Base-by-base conservation (phyloP, 164 flowering plant species). In the Sextonia rubra region DNA sequence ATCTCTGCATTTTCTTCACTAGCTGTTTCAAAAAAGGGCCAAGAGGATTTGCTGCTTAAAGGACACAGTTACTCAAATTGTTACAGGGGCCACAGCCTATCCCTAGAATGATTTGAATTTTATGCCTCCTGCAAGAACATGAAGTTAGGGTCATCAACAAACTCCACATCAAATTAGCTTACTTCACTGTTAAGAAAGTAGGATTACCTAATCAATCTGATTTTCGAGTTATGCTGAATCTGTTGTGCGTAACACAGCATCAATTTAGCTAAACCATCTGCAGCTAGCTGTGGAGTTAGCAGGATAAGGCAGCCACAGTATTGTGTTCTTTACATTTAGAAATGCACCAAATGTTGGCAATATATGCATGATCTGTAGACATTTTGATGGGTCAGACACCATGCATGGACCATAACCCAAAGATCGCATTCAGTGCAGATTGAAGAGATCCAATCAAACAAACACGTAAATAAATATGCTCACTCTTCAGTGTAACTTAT, bases 1-100 rank as follows among this genome's bases (percentile, higher is more conserved):
- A 29, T n/a, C 72, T 69, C 23, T 20, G 48, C 63, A 69, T 69
- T 69, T 29, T 69, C 23, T n/a, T 2, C 9, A 52, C 58, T 15
- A 15, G 58, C 58, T 15, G 7, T 3, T 52, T 52, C 58, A 52
- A 52, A 52, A 15, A 20, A 14, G n/a, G 58, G 58, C 58, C 17
- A 17, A 52, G n/a, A 52, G 44, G 44, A 37, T 7, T 37, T 37
- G 44, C 8, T 37, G 44, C 44, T 37, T 37, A 37, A 37, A 37
- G 44, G 44, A 37, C 2, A 37, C 44, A 0, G 11, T 37, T 37
- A 2, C 11, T 37, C 44, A 37, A 37, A 37, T 5, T 37, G 44
- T 37, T 37, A n/a, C 44, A 37, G 44, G 11, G 44, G 11, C 11
- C 11, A 37, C 44, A 7, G 11, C 11, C 44, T 37, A 37, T 37